Conservation (phyloP, 2,329 filamentous ascomycete genomes). For the Talaromyces sp. region DNA sequence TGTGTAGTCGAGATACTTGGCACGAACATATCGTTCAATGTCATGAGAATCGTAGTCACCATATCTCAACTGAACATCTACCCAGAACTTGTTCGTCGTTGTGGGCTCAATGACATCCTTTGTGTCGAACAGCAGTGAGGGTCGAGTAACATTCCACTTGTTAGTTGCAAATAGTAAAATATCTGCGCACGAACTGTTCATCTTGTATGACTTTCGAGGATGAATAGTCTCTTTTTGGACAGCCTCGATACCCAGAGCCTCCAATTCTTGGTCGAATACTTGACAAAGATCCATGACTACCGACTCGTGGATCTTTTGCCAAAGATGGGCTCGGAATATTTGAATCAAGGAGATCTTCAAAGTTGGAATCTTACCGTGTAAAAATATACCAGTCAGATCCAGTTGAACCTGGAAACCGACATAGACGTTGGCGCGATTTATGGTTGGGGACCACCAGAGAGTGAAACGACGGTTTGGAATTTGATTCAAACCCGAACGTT, state of each 20-base stretch:
- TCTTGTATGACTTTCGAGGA: slow-evolving; percentile 99
- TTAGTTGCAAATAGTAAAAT: slow-evolving; percentile 95
- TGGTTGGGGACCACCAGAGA: slow-evolving; percentile 92
- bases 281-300: slow-evolving; percentile 99
- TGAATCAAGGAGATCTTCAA: slow-evolving; percentile 97
- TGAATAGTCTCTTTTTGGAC: slow-evolving; percentile 99
- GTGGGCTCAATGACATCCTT: slow-evolving; percentile 92
- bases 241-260: slow-evolving; percentile 91
- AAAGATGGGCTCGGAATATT: slow-evolving; percentile 98
- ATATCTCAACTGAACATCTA: slow-evolving; percentile 93
- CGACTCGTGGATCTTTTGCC: slow-evolving; percentile 99
- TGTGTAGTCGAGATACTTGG: slow-evolving; percentile 98
- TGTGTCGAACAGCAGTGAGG: slow-evolving; percentile 89
- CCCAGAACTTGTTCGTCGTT: slow-evolving; percentile 98
- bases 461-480: slow-evolving; percentile 99
- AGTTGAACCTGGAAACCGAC: slow-evolving; percentile 99
- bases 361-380: slow-evolving; percentile 98
- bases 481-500: slow-evolving; percentile 93
- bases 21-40: slow-evolving; percentile 93
- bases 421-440: slow-evolving; percentile 94
- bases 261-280: slow-evolving; percentile 94
- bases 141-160: slow-evolving; percentile 97
- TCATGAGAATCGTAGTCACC: slow-evolving; percentile 99
- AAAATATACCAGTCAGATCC: slow-evolving; percentile 95
- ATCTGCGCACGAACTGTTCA: slow-evolving; percentile 99